Evolutionary conservation across 352 stramenopile species (phyloP).

Genomic region (Phytophthora hibernalis): DNA sequence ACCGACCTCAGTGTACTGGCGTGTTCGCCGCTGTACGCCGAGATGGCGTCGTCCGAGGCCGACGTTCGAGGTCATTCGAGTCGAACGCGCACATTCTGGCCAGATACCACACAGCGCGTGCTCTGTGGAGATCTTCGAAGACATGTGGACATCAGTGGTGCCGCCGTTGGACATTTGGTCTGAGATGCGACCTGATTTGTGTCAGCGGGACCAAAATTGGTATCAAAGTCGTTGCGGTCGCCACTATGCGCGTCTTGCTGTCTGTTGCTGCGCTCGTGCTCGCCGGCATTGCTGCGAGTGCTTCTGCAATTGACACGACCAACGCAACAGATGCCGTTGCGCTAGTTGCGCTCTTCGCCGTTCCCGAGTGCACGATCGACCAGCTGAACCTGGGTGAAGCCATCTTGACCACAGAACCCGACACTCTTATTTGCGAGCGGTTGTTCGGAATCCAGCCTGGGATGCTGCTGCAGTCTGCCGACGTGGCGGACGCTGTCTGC

Average conservation of each 20-base stretch:
- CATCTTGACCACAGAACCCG: conserved; percentile 55
- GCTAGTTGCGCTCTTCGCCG: conserved; percentile 19
- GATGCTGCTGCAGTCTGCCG: conserved; percentile 44
- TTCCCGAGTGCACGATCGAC: conserved; percentile 46
- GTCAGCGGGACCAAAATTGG: conserved; percentile 9
- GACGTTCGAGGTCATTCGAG: no score
- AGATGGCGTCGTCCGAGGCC: no score
- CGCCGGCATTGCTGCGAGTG: neutral
- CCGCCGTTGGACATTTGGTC: conserved; percentile 7
- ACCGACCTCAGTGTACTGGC: conserved; percentile 72
- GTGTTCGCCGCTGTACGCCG: no score
- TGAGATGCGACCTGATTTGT: conserved; percentile 5
- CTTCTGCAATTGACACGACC: neutral
- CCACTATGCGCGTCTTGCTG: conserved; percentile 3
- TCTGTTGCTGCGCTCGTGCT: conserved; percentile 5
- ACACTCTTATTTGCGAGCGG: conserved; percentile 53
- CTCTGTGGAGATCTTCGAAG: no score
- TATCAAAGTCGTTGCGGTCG: neutral
- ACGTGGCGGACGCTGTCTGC: conserved; percentile 45
- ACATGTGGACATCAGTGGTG: neutral
- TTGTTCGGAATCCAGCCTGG: conserved; percentile 44
- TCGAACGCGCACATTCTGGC: no score
- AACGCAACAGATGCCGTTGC: conserved; percentile 17
- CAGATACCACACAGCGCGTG: no score
- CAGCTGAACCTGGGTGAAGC: conserved; percentile 44